Evolutionary conservation across 2,329 filamentous ascomycete species (phyloP).

Genomic region (Neodidymelliopsis sp.): DNA sequence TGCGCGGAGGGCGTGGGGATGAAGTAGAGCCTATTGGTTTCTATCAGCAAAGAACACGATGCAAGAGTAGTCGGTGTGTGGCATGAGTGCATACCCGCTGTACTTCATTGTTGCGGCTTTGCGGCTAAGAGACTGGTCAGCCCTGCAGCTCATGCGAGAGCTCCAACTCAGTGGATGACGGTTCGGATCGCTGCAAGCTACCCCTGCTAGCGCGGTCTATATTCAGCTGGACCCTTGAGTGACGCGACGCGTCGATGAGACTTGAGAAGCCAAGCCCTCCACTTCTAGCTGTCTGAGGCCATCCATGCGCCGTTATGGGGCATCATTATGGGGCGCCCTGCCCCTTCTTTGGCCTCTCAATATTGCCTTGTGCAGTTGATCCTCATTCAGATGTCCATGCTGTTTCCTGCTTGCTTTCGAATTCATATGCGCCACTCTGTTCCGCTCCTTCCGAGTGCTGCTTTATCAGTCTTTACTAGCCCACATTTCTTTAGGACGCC

Average conservation of each 20-base stretch:
- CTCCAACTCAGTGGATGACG: not conserved
- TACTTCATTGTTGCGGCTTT: constrained; percentile 26
- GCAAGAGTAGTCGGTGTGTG: no score
- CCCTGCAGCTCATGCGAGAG: not conserved
- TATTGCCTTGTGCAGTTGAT: no score
- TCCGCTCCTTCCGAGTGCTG: constrained; percentile 2
- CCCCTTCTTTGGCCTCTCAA: constrained; percentile 8
- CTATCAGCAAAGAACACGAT: not conserved
- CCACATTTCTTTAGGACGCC: not conserved
- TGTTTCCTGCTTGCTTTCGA: no score
- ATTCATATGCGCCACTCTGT: not conserved
- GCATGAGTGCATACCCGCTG: constrained; percentile 24
- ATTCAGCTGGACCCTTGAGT: not conserved
- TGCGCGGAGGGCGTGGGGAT: constrained; percentile 36
- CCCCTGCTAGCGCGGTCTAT: constrained; percentile 9
- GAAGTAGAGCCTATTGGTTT: constrained; percentile 39
- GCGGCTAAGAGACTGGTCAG: not conserved
- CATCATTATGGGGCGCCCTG: constrained; percentile 16
- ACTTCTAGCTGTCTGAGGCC: constrained; percentile 15
- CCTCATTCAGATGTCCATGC: no score
- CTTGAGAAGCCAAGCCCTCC: constrained; percentile 9
- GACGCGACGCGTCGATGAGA: constrained; percentile 10
- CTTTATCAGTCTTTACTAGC: not conserved
- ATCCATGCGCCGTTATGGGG: constrained; percentile 14
- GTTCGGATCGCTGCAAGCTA: constrained; percentile 8